Conservation (phyloP, 331 rosid species). For the Prunus yedoensis region DNA sequence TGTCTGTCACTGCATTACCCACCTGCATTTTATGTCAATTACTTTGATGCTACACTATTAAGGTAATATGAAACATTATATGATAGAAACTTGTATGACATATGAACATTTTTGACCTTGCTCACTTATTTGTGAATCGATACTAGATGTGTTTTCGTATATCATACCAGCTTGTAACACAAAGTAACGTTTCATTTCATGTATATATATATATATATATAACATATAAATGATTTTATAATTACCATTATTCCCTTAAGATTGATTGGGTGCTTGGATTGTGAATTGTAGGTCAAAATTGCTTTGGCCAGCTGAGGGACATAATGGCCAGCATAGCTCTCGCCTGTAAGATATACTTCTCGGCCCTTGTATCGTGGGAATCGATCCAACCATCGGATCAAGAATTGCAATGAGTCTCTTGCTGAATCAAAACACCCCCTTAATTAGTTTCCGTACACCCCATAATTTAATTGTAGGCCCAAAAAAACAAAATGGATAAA, state of each 20-base stretch:
- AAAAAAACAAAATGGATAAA: not conserved
- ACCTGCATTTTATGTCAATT: slow-evolving; percentile 45
- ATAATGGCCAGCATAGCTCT: slow-evolving; percentile 97
- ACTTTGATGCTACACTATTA: not conserved
- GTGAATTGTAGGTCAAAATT: slow-evolving; percentile 54
- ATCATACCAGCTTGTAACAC: not conserved
- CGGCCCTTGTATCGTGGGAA: slow-evolving; percentile 74
- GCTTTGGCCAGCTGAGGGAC: slow-evolving; percentile 89
- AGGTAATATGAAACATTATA: not conserved
- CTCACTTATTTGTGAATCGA: not conserved
- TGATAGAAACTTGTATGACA: not conserved
- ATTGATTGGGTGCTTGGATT: slow-evolving; percentile 56
- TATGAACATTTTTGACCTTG: not conserved
- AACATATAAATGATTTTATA: not conserved
- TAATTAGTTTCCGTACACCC: not conserved
- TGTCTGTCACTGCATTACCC: slow-evolving; percentile 97
- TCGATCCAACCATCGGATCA: slow-evolving; percentile 80
- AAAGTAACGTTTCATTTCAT: not conserved
- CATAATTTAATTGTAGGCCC: not conserved
- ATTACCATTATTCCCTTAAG: slow-evolving; percentile 85
- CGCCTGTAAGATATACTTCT: slow-evolving; percentile 78
- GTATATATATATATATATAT: not conserved
- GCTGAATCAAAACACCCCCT: slow-evolving; percentile 40
- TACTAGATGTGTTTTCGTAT: no score
- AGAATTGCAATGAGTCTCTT: slow-evolving; percentile 70